Percentiles rank a stretch among this genome's conserved stretches.
phyloP scores from a whole-genome alignment of 345 rosid species.

The Raphanus sativus region DNA sequence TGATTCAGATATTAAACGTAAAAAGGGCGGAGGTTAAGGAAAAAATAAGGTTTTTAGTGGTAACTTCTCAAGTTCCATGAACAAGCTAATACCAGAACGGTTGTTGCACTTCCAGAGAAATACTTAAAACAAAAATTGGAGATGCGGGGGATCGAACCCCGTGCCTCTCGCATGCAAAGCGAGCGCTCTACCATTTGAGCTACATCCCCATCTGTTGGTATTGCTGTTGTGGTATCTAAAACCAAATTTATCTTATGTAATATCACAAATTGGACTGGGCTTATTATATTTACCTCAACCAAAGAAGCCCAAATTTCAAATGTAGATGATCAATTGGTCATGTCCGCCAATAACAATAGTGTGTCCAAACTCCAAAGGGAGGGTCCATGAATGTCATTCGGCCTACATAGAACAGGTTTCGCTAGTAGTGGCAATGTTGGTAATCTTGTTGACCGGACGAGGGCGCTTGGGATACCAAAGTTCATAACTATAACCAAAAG shows the following conservation, averaged over 20 bases:
- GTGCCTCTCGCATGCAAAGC: conserved; percentile 98
- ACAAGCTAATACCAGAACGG: too few relatives aligned
- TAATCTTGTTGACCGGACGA: background rate
- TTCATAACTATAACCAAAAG: too few relatives aligned
- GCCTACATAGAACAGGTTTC: background rate
- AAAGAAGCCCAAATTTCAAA: background rate
- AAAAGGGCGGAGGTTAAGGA: too few relatives aligned
- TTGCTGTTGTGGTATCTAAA: too few relatives aligned
- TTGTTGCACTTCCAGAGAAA: too few relatives aligned
- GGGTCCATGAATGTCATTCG: background rate
- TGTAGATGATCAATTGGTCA: background rate
- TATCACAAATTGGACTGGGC: too few relatives aligned
- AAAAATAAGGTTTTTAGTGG: too few relatives aligned
- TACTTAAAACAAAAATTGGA: conserved; percentile 34
- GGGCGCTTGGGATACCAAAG: background rate
- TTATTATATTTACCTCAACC: background rate
- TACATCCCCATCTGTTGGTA: conserved; percentile 20
- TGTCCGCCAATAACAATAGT: background rate
- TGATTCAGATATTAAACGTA: too few relatives aligned
- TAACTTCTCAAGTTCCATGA: too few relatives aligned
- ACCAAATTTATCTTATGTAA: too few relatives aligned
- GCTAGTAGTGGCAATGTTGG: too few relatives aligned
- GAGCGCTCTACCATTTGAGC: conserved; percentile 92
- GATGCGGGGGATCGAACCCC: conserved; percentile 91
- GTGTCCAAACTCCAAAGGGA: background rate